These are phyloP conservation scores for Boletus rubescentipes DNA, from an alignment of 768 basidiomycete species.

Conservation along the genomic window DNA sequence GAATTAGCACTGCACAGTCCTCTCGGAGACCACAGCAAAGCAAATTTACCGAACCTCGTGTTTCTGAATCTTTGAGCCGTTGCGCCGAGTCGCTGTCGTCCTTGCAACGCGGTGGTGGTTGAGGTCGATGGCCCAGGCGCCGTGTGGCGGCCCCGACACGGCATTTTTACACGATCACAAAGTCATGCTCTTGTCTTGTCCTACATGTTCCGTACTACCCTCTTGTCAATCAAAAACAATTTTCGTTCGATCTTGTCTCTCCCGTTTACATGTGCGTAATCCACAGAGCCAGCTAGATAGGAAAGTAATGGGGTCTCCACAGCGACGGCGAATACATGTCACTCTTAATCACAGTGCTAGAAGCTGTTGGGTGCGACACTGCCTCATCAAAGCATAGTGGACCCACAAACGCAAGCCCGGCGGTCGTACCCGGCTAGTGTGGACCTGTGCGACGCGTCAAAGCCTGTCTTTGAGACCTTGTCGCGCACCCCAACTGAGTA, in stretches of 20 bases:
- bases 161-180: slow-evolving; percentile 2
- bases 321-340: background rate
- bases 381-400: background rate
- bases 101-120: slow-evolving; percentile 1
- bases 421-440: too few relatives aligned
- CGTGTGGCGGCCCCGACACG: slow-evolving; percentile 9
- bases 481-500: too few relatives aligned
- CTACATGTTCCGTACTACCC: too few relatives aligned
- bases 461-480: background rate
- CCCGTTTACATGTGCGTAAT: background rate
- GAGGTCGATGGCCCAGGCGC: background rate
- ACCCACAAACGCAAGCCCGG: background rate
- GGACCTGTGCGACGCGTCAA: background rate
- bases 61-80: background rate
- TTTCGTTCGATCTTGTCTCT: background rate
- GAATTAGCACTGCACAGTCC: background rate
- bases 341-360: too few relatives aligned
- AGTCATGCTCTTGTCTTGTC: background rate
- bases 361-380: background rate
- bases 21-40: background rate
- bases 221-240: background rate
- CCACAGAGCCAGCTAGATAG: background rate
- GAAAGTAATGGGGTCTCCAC: background rate
- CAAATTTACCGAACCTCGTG: background rate
- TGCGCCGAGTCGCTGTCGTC: background rate